Percentiles rank a stretch among this genome's conserved stretches.
Evolutionary conservation across 371 early-diverging fungal species (phyloP).

Genomic region (Mucor velutinosus): DNA sequence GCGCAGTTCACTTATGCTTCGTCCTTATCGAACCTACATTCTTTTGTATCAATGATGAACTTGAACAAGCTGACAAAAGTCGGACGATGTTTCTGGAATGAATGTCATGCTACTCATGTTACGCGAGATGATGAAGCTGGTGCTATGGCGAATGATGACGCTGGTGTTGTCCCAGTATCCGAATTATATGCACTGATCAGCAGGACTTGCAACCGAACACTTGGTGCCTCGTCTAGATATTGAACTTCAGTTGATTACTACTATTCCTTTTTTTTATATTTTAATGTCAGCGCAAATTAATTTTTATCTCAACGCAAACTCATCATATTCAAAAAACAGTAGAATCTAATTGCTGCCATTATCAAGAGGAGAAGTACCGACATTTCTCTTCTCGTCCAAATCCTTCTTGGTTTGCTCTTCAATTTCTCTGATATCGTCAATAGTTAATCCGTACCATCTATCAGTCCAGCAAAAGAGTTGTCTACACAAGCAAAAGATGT

Average conservation of each 20-base stretch:
- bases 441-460: constrained; percentile 71
- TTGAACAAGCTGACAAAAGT: constrained; percentile 13
- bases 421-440: constrained; percentile 63
- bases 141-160: no score
- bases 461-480: constrained; percentile 76
- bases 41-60: constrained; percentile 5
- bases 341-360: background rate
- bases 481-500: constrained; percentile 32
- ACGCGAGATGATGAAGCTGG: no score
- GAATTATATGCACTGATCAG: no score
- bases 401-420: constrained; percentile 67
- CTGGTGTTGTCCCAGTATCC: no score
- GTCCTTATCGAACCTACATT: constrained; percentile 10
- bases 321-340: no score
- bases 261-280: no score
- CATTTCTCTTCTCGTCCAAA: constrained; percentile 44
- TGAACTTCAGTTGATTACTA: no score
- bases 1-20: constrained; percentile 6
- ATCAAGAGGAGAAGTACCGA: constrained; percentile 1
- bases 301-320: no score
- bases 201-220: no score
- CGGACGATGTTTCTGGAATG: constrained; percentile 4
- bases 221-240: no score
- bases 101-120: no score
- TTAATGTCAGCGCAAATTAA: no score